Evolutionary conservation across 495 filamentous ascomycete genomes (phyloP).

Genomic region (Neurospora pannonica): DNA sequence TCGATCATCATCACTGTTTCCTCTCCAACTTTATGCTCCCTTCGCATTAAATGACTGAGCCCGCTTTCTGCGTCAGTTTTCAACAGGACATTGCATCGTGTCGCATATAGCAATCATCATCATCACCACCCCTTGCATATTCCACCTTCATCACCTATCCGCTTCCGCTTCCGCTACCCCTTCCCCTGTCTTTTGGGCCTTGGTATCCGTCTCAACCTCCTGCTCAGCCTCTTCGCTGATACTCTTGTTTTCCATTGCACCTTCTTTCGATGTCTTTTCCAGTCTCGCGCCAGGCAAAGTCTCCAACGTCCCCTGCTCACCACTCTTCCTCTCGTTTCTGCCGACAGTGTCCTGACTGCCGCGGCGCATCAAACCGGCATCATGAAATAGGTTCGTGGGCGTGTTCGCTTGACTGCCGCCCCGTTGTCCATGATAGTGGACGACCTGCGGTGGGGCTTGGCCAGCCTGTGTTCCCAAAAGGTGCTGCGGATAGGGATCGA

Average conservation of each 20-base stretch:
- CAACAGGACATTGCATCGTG: neutral
- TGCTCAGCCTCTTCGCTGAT: neutral
- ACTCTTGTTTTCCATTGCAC: neutral
- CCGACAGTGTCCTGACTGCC: slow-evolving; percentile 31
- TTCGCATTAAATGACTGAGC: neutral
- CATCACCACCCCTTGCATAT: slow-evolving; percentile 2
- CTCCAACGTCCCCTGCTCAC: slow-evolving; percentile 20
- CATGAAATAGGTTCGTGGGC: slow-evolving; percentile 39
- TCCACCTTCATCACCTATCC: slow-evolving; percentile 8
- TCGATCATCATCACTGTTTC: neutral
- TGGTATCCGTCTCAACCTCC: neutral
- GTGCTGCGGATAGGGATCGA: slow-evolving; percentile 62
- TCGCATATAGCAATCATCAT: neutral
- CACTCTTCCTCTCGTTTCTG: slow-evolving; percentile 16
- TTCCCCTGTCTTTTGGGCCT: neutral
- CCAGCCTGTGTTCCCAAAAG: slow-evolving; percentile 47
- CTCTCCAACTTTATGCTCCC: neutral
- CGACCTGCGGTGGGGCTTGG: slow-evolving; percentile 51
- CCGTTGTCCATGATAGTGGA: slow-evolving; percentile 50
- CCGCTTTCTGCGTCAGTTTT: neutral
- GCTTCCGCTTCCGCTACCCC: slow-evolving; percentile 2
- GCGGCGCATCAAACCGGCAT: slow-evolving; percentile 23
- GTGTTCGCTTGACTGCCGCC: slow-evolving; percentile 54
- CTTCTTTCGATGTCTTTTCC: slow-evolving; percentile 4
- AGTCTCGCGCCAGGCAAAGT: slow-evolving; percentile 30